Conservation (phyloP, 2,329 filamentous ascomycete genomes). For the Fusarium musae region DNA sequence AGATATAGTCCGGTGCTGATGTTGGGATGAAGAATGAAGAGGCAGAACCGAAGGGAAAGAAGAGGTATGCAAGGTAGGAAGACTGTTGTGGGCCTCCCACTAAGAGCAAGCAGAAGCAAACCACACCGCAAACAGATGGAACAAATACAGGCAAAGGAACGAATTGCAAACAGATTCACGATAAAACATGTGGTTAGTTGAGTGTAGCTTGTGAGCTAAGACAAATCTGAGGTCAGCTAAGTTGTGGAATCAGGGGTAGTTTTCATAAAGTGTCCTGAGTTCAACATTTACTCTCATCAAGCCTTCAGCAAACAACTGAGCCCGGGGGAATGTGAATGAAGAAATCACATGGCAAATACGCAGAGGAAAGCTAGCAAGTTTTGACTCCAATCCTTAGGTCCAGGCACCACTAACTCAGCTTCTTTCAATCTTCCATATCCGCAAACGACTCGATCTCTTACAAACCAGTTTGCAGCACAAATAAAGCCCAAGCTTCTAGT, state of each 20-base stretch:
- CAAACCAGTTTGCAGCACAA: accelerated
- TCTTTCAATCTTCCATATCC: accelerated
- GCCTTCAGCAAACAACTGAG: accelerated
- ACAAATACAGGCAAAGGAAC: neutral
- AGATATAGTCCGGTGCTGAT: too few relatives aligned
- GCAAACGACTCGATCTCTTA: accelerated
- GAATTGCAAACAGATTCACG: neutral
- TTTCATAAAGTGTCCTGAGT: neutral
- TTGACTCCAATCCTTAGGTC: neutral
- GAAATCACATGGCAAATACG: neutral
- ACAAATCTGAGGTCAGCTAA: neutral
- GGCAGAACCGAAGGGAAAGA: neutral
- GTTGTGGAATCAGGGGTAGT: neutral
- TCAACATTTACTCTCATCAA: too few relatives aligned
- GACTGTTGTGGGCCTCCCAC: neutral
- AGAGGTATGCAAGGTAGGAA: neutral
- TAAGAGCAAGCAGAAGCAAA: neutral
- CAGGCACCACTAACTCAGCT: neutral
- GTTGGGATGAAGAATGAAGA: neutral
- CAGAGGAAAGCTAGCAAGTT: neutral
- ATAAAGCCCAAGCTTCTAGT: accelerated
- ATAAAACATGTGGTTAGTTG: accelerated
- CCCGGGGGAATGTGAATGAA: too few relatives aligned
- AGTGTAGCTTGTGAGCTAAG: neutral
- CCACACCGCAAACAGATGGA: neutral